Conservation (phyloP, 1,284 basidiomycete species). For the Fomes fomentarius region DNA sequence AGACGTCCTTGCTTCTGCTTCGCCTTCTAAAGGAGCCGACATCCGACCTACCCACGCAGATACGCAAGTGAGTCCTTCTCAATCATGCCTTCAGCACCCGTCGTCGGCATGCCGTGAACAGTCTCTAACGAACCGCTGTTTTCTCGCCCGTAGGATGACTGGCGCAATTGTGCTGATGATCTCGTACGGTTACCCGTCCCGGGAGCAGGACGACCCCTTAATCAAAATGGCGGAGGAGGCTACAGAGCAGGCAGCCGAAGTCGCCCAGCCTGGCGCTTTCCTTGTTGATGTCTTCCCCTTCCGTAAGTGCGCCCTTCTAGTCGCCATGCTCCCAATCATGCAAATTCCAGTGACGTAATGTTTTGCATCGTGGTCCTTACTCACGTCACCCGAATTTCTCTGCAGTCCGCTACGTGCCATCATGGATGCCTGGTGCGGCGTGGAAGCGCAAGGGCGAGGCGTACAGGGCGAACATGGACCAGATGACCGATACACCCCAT, state of each 20-base stretch:
- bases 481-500: constrained; percentile 59
- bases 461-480: constrained; percentile 51
- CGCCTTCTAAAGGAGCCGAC: constrained; percentile 56
- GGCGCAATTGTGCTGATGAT: constrained; percentile 63
- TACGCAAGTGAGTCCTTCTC: constrained; percentile 14
- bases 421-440: constrained; percentile 66
- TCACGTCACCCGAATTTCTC: constrained; percentile 49
- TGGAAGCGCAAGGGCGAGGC: constrained; percentile 56
- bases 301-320: constrained; percentile 17
- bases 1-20: constrained; percentile 37
- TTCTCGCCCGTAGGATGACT: constrained; percentile 45
- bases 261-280: constrained; percentile 45
- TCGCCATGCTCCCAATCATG: constrained; percentile 3
- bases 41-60: constrained; percentile 40
- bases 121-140: background rate
- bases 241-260: constrained; percentile 59
- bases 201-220: constrained; percentile 59
- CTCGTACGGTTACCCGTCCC: constrained; percentile 63
- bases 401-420: constrained; percentile 59
- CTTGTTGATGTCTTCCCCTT: constrained; percentile 39
- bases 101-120: background rate
- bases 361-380: constrained; percentile 59
- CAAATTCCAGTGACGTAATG: constrained; percentile 26
- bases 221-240: constrained; percentile 59
- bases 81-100: background rate